phyloP scores from a whole-genome alignment of 2,329 filamentous ascomycete species.

The Fusarium sterilihyphosum region DNA sequence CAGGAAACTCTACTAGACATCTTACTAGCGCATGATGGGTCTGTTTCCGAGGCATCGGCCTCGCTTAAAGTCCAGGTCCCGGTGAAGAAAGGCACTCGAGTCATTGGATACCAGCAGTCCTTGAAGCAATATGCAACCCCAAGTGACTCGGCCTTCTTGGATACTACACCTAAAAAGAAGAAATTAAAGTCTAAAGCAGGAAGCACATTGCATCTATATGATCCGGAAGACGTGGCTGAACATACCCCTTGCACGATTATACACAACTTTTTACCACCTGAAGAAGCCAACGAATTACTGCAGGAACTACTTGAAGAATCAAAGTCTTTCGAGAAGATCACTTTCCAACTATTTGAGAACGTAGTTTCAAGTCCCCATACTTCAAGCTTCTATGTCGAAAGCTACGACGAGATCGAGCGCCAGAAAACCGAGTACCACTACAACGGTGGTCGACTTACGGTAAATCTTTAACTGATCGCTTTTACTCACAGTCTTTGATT shows the following conservation, averaged over 20 bases:
- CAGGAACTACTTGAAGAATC: conserved; percentile 80
- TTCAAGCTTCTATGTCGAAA: conserved; percentile 83
- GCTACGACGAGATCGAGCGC: conserved; percentile 70
- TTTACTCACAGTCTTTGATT: conserved; percentile 5
- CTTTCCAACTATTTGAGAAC: conserved; percentile 89
- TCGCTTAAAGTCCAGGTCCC: conserved; percentile 55
- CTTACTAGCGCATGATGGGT: conserved; percentile 80
- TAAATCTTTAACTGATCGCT: conserved; percentile 44
- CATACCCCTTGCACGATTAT: conserved; percentile 93
- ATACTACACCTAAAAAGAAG: conserved; percentile 51
- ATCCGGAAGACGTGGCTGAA: conserved; percentile 80
- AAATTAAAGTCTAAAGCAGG: conserved; percentile 77
- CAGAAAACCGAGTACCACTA: conserved; percentile 88
- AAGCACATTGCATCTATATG: conserved; percentile 83
- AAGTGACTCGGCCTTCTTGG: conserved; percentile 18
- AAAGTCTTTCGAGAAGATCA: conserved; percentile 73
- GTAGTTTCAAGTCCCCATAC: conserved; percentile 89
- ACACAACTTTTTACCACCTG: conserved; percentile 83
- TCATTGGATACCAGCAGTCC: conserved; percentile 70
- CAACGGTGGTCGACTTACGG: conserved; percentile 78
- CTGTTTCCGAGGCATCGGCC: conserved; percentile 71
- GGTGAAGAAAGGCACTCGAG: conserved; percentile 49
- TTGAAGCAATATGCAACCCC: conserved; percentile 61
- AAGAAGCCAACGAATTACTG: conserved; percentile 78
- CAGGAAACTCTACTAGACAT: conserved; percentile 80